Evolutionary conservation across 2,329 filamentous ascomycete genomes (phyloP), one percentile per base, ranked within the genome.

Genomic region (Calonectria multiphialidica): DNA sequence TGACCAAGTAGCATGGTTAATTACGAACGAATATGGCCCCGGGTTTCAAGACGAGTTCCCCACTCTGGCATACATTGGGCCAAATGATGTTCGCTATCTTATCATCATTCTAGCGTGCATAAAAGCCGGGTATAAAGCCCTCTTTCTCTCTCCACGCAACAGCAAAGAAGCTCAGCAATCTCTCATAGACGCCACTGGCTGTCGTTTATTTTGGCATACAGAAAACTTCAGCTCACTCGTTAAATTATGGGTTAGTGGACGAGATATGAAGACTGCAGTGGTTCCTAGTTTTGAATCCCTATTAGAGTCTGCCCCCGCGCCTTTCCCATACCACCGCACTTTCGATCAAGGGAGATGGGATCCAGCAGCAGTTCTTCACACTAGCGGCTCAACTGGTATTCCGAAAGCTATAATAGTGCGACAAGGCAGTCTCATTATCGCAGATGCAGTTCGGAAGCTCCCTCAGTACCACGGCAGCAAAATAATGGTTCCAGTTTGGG

Each of bases 41-140:
- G 65, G 37, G 8, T 45, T 25, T 12, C 65, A 45, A 16, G 49
- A 64, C 7, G 21, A 12, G 3, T 69, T 69, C 28, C 57, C 57
- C 1, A 83, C 84, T 1, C 33, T 85, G 2, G 72, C 78, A 5
- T 85, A 84, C 70, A 71, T 83, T 35, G 81, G 81, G 37, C 76
- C 79, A 4, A 79, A 80, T 37, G 85, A 87, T 71, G 65, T 84
- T 13, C 79, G 82, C n/a, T 82, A 85, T 63, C 79, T 75, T 13
- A 81, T 87, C 45, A 53, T 84, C 12, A 70, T 84, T 7, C 72
- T 86, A 16, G 85, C 85, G 8, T 82, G 72, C 42, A 83, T 84
- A 68, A 87, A 87, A 76, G 83, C 84, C 8, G 85, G 86, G 6
- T 84, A 85, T 73, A 83, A 83, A 55, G 81, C 82, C 16, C 73